Evolutionary conservation across 2,329 filamentous ascomycete genomes (phyloP).

Genomic region (Neocatenulostroma microsporum): DNA sequence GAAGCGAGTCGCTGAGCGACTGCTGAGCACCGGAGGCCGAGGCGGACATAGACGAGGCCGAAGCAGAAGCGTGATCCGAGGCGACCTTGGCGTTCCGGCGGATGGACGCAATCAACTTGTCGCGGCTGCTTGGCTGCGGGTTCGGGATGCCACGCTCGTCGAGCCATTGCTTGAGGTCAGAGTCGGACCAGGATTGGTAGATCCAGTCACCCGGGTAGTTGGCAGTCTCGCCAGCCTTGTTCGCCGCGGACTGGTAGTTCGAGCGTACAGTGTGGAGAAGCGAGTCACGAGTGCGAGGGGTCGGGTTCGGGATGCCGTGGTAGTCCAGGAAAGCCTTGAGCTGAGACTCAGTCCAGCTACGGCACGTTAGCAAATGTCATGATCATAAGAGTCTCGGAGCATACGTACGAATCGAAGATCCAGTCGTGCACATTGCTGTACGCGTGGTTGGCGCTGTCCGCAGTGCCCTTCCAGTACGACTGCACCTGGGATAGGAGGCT

Average conservation of each 20-base stretch:
- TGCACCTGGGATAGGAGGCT: slow-evolving; percentile 62
- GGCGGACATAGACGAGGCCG: slow-evolving; percentile 55
- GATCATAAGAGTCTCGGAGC: background rate
- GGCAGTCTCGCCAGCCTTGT: slow-evolving; percentile 66
- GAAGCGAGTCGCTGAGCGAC: slow-evolving; percentile 70
- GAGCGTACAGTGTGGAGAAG: slow-evolving; percentile 69
- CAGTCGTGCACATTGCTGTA: slow-evolving; percentile 72
- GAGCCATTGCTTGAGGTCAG: slow-evolving; percentile 88
- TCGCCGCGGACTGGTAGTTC: slow-evolving; percentile 71
- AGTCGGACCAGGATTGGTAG: slow-evolving; percentile 84
- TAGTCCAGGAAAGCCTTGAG: slow-evolving; percentile 89
- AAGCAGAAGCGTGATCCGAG: slow-evolving; percentile 43
- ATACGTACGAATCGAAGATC: slow-evolving; percentile 71
- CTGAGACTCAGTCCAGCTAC: slow-evolving; percentile 83
- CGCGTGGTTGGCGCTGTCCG: slow-evolving; percentile 65
- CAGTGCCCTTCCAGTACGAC: slow-evolving; percentile 67
- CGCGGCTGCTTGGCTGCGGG: slow-evolving; percentile 75
- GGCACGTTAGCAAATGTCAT: slow-evolving; percentile 29
- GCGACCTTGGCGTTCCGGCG: slow-evolving; percentile 72
- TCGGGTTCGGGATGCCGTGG: slow-evolving; percentile 76
- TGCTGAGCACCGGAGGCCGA: slow-evolving; percentile 55
- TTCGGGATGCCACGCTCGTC: slow-evolving; percentile 79
- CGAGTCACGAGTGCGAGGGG: slow-evolving; percentile 77
- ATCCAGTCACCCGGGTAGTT: slow-evolving; percentile 95
- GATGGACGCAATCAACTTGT: slow-evolving; percentile 79